These are phyloP conservation scores for Boletus subcaerulescens DNA, from an alignment of 768 basidiomycete species.

Conservation along the genomic window DNA sequence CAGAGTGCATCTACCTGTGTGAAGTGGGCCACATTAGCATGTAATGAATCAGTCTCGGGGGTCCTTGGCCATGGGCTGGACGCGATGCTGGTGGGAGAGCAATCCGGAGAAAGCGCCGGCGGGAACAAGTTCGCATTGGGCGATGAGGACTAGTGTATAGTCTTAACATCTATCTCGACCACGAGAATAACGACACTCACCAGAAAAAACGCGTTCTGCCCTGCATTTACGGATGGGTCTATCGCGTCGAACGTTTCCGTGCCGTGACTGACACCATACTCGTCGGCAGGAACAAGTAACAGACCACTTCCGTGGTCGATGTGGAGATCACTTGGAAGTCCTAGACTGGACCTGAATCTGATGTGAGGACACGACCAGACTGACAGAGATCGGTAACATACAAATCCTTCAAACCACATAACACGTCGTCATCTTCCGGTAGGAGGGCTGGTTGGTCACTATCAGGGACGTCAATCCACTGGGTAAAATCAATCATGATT, in stretches of 20 bases:
- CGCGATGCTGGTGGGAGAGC: slow-evolving; percentile 20
- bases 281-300: slow-evolving; percentile 3
- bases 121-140: slow-evolving; percentile 1
- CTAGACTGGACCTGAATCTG: slow-evolving; percentile 1
- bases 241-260: neutral
- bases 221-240: neutral
- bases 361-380: slow-evolving; percentile 7
- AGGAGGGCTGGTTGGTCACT: slow-evolving; percentile 3
- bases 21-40: neutral
- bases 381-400: slow-evolving; percentile 10
- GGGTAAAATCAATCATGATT: slow-evolving; percentile 13
- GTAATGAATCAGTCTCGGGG: slow-evolving; percentile 3
- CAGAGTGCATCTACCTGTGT: neutral
- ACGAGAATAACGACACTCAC: slow-evolving; percentile 10
- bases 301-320: slow-evolving; percentile 8
- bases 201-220: neutral
- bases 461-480: slow-evolving; percentile 20
- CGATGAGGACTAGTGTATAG: neutral
- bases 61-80: slow-evolving; percentile 23
- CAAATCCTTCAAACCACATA: slow-evolving; percentile 15
- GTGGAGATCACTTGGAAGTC: neutral
- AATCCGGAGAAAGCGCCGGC: slow-evolving; percentile 24
- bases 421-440: slow-evolving; percentile 23
- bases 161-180: neutral
- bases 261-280: neutral